Conservation (phyloP, 1,284 basidiomycete species). For the Rhodotorula sp. region DNA sequence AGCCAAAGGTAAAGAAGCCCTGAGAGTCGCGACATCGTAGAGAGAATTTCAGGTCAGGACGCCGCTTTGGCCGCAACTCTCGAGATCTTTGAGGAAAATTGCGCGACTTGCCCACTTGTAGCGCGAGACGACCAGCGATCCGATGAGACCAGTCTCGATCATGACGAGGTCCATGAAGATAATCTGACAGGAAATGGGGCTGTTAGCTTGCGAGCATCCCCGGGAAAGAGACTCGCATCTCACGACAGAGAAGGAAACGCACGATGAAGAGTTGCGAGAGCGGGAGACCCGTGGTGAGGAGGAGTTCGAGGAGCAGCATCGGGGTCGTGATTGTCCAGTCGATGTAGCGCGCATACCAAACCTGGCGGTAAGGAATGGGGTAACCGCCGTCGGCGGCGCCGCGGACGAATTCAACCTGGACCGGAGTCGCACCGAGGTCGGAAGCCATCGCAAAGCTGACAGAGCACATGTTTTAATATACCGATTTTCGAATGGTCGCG, state of each 20-base stretch:
- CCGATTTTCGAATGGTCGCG: no score
- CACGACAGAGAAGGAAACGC: no score
- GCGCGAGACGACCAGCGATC: constrained; percentile 54
- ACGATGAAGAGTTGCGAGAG: constrained; percentile 58
- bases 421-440: constrained; percentile 59
- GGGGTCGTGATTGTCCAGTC: constrained; percentile 61
- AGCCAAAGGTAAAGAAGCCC: constrained; percentile 52
- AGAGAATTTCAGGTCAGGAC: no score
- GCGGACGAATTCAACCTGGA: constrained; percentile 56
- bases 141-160: constrained; percentile 59
- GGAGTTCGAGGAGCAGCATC: constrained; percentile 57
- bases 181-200: no score
- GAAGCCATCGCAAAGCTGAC: constrained; percentile 60
- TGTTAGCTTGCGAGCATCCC: constrained; percentile 52
- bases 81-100: neutral
- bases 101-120: constrained; percentile 54
- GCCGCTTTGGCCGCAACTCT: neutral
- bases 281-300: constrained; percentile 58
- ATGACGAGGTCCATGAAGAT: constrained; percentile 54
- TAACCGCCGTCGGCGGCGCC: constrained; percentile 11
- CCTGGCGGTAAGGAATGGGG: neutral
- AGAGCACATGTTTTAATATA: neutral
- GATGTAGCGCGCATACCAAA: constrained; percentile 57
- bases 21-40: constrained; percentile 56
- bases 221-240: no score